Evolutionary conservation across 1,139 yeast genomes (phyloP).

Genomic region (Pichia sp.): DNA sequence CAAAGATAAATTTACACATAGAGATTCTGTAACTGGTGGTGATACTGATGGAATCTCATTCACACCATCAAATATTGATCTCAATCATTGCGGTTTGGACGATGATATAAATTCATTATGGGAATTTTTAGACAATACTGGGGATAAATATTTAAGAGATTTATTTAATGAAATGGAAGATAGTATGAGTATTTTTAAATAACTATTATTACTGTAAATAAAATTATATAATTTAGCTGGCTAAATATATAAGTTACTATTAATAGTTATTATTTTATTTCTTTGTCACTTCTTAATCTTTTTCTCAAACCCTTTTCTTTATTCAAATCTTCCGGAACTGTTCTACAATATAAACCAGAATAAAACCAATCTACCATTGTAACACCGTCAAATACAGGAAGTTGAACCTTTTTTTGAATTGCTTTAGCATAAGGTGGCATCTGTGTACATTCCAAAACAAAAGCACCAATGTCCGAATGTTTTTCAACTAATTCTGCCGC

Average conservation of each 20-base stretch:
- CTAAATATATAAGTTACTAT: not conserved
- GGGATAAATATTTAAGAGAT: slow-evolving; percentile 21
- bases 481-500: slow-evolving; percentile 13
- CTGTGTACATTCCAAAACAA: slow-evolving; percentile 18
- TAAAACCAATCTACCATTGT: slow-evolving; percentile 28
- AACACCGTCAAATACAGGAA: slow-evolving; percentile 16
- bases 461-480: slow-evolving; percentile 11
- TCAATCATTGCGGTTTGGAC: not conserved
- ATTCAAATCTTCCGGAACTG: slow-evolving; percentile 18
- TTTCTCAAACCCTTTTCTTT: slow-evolving; percentile 20
- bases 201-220: not conserved
- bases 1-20: slow-evolving; percentile 5
- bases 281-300: slow-evolving; percentile 20
- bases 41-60: slow-evolving; percentile 3
- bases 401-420: slow-evolving; percentile 16
- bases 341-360: slow-evolving; percentile 21
- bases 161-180: slow-evolving; percentile 23
- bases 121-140: slow-evolving; percentile 24
- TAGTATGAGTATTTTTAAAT: slow-evolving; percentile 3
- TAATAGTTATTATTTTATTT: slow-evolving; percentile 12
- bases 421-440: slow-evolving; percentile 17
- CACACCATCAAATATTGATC: not conserved
- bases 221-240: not conserved
- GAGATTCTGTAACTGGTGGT: slow-evolving; percentile 3
- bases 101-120: slow-evolving; percentile 14